phyloP scores from a whole-genome alignment of 352 stramenopile species.

The Phytophthora citrophthora region DNA sequence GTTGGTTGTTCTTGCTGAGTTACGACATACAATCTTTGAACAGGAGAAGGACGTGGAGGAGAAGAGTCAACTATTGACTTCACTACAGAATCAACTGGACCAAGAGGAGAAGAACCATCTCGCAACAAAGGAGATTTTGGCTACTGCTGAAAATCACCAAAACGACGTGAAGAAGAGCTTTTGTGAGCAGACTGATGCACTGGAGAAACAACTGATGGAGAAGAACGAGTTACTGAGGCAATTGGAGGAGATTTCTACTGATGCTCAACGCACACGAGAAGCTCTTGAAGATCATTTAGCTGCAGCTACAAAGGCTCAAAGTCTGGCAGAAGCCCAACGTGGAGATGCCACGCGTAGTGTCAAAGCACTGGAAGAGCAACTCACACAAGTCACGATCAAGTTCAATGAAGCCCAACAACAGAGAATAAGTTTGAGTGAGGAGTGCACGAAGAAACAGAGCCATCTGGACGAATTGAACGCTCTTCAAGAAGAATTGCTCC shows the following conservation, averaged over 20 bases:
- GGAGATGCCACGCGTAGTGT: constrained; percentile 28
- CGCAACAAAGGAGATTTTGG: constrained; percentile 24
- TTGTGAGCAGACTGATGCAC: constrained; percentile 33
- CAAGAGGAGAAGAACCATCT: constrained; percentile 33
- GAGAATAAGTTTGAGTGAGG: constrained; percentile 18
- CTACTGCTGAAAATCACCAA: constrained; percentile 17
- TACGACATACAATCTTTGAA: constrained; percentile 79
- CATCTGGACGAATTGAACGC: constrained; percentile 69
- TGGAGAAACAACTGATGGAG: constrained; percentile 39
- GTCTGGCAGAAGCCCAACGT: constrained; percentile 27
- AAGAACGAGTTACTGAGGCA: constrained; percentile 18
- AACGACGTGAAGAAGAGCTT: constrained; percentile 30
- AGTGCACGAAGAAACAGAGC: constrained; percentile 27
- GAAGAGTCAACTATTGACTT: constrained; percentile 17
- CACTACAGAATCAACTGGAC: constrained; percentile 29
- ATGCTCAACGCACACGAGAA: constrained; percentile 25
- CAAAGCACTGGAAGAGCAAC: constrained; percentile 21
- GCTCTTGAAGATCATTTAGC: constrained; percentile 27
- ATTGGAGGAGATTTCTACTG: constrained; percentile 16
- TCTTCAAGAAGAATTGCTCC: constrained; percentile 73
- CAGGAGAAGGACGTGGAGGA: constrained; percentile 66
- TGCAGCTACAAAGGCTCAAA: constrained; percentile 34
- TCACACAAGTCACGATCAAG: constrained; percentile 17
- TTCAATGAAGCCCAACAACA: constrained; percentile 26
- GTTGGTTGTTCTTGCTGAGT: constrained; percentile 72